Evolutionary conservation across 2,329 filamentous ascomycete species (phyloP).

Genomic region (Alternaria sp.): DNA sequence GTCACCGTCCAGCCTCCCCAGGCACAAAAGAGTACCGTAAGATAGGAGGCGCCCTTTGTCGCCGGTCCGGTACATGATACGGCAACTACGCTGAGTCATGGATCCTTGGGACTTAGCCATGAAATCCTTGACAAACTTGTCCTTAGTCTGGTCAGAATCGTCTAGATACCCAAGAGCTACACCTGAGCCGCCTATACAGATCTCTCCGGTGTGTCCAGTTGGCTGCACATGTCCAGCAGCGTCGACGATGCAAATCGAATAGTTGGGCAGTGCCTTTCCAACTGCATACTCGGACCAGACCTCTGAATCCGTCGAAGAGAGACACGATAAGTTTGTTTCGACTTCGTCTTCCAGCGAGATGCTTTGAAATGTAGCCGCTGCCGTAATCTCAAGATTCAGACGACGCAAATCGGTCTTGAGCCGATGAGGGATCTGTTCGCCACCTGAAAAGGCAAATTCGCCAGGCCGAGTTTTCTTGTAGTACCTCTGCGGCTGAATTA

Average conservation of each 20-base stretch:
- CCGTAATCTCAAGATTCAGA: conserved; percentile 13
- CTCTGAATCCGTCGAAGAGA: too few species aligned
- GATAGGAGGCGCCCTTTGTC: too few species aligned
- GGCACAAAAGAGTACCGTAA: too few species aligned
- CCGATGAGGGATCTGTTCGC: conserved; percentile 11
- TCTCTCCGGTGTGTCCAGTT: conserved; percentile 53
- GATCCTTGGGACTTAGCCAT: neutral
- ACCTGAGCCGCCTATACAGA: conserved; percentile 55
- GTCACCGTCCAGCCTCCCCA: too few species aligned
- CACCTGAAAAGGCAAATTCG: conserved; percentile 38
- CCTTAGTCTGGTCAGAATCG: conserved; percentile 22
- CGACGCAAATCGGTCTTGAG: conserved; percentile 17
- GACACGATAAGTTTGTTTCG: too few species aligned
- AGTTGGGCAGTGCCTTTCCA: conserved; percentile 3
- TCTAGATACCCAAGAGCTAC: conserved; percentile 43
- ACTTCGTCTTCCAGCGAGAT: too few species aligned
- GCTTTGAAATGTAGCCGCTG: neutral
- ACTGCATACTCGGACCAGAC: neutral
- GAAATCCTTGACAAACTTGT: conserved; percentile 13
- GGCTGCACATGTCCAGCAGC: conserved; percentile 49
- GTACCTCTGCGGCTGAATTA: conserved; percentile 23
- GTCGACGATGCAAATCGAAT: conserved; percentile 53
- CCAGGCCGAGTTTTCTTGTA: conserved; percentile 37
- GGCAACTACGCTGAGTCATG: neutral
- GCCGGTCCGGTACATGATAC: too few species aligned